These are phyloP conservation scores for Hexamita inflata DNA, from an alignment of 208 protist species.

Conservation along the genomic window DNA sequence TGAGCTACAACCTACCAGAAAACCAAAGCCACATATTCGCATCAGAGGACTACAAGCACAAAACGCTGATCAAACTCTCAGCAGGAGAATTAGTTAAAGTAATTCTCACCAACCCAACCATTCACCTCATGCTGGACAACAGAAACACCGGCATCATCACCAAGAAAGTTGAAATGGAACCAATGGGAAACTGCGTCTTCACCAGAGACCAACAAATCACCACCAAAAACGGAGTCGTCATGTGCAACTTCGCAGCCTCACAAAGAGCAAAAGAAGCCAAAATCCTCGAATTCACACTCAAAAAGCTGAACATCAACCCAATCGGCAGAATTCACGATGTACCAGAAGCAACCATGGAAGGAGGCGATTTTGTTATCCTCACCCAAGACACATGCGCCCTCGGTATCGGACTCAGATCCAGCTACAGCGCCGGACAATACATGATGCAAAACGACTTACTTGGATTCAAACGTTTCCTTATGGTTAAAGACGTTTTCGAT, in stretches of 20 bases:
- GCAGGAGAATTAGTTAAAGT: constrained; percentile 45
- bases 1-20: constrained; percentile 4
- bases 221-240: constrained; percentile 52
- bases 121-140: constrained; percentile 11
- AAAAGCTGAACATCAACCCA: constrained; percentile 55
- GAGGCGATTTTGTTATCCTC: constrained; percentile 58
- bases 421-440: constrained; percentile 52
- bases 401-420: constrained; percentile 57
- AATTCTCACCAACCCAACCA: constrained; percentile 40
- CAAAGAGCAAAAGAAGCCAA: constrained; percentile 50
- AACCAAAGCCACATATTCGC: not conserved
- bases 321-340: constrained; percentile 51
- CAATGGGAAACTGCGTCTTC: constrained; percentile 57
- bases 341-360: constrained; percentile 52
- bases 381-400: constrained; percentile 53
- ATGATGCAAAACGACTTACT: constrained; percentile 60
- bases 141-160: constrained; percentile 24
- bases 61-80: constrained; percentile 38
- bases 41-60: constrained; percentile 50
- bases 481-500: constrained; percentile 53
- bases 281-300: constrained; percentile 52
- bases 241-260: constrained; percentile 44
- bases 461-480: constrained; percentile 52
- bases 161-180: not conserved
- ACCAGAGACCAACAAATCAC: constrained; percentile 61